Evolutionary conservation across 192 early-diverging fungal genomes (phyloP), one percentile per base, ranked within the genome.

Genomic region (Coemansia sp.): DNA sequence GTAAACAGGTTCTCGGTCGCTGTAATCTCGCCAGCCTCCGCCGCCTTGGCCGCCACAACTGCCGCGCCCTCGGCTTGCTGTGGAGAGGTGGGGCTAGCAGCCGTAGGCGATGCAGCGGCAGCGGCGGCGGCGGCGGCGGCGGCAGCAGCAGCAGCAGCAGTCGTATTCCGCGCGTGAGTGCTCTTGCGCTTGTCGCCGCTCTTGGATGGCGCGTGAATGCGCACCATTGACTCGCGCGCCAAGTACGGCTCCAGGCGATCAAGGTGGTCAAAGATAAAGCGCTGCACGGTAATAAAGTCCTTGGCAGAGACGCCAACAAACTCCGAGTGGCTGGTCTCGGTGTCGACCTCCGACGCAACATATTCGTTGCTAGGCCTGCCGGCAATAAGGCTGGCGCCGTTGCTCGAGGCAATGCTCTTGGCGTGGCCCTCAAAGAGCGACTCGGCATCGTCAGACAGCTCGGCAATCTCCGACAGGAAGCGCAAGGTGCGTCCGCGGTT

Each of bases 401-500:
- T 68, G 52, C 70, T 79, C 11, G 76, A 73, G 26, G 64, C 63
- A 35, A 70, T 64, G 44, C 71, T 74, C 67, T 64, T 66, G 43
- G 76, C 76, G 1, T 35, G 32, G 10, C 71, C 76, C 10, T 80
- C 76, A 43, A 57, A 74, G 21, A 80, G 53, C 11, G 76, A 80
- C 46, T 80, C 76, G 9, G 62, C 26, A 14, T 81, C 73, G 4
- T 81, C 78, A 1, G 69, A 15, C 34, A 72, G 62, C 63, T 82
- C 84, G 2, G 92, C 90, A 29, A 96, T 90, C 35, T 92, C 87
- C 4, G 83, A 82, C 54, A 98, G 72, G 66, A 95, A 98, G 29
- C 71, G 68, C 46, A 86, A 87, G 1, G 97, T 91, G 21, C 87
- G 87, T 36, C 83, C 82, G 38, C 90, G 88, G 72, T 98, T 97